These are phyloP conservation scores for Jamesozyma lodderae DNA, from an alignment of 805 yeast species.

Conservation along the genomic window DNA sequence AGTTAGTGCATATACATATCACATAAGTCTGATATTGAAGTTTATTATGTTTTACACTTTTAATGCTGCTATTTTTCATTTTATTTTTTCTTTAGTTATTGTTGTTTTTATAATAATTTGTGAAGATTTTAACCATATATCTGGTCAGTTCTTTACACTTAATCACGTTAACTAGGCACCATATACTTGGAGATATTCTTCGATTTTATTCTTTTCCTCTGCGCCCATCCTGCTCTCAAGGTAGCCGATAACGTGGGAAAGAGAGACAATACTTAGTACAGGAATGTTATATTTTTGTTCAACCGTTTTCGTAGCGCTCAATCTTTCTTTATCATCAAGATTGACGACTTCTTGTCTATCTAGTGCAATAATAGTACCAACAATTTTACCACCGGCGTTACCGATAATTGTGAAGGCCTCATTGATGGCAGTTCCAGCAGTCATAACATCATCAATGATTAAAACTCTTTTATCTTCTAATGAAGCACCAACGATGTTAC, in stretches of 20 bases:
- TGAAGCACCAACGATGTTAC: conserved; percentile 79
- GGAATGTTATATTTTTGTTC: conserved; percentile 68
- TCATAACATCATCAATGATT: conserved; percentile 94
- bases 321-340: conserved; percentile 34
- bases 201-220: conserved; percentile 49
- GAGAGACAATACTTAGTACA: conserved; percentile 68
- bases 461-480: conserved; percentile 64
- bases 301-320: conserved; percentile 78
- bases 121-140: too few relatives aligned
- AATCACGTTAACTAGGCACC: too few relatives aligned
- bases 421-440: conserved; percentile 96
- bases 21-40: too few relatives aligned
- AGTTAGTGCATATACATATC: too few relatives aligned
- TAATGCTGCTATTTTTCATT: too few relatives aligned
- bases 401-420: conserved; percentile 81
- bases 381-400: conserved; percentile 60
- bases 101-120: too few relatives aligned
- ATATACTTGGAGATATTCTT: conserved; percentile 42
- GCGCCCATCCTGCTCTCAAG: conserved; percentile 46
- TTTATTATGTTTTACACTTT: too few relatives aligned
- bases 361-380: conserved; percentile 81
- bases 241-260: conserved; percentile 63
- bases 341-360: conserved; percentile 92
- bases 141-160: too few relatives aligned
- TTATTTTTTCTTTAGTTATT: too few relatives aligned